Base-by-base conservation (phyloP, 1,284 basidiomycete species). In the Boletus mariae region DNA sequence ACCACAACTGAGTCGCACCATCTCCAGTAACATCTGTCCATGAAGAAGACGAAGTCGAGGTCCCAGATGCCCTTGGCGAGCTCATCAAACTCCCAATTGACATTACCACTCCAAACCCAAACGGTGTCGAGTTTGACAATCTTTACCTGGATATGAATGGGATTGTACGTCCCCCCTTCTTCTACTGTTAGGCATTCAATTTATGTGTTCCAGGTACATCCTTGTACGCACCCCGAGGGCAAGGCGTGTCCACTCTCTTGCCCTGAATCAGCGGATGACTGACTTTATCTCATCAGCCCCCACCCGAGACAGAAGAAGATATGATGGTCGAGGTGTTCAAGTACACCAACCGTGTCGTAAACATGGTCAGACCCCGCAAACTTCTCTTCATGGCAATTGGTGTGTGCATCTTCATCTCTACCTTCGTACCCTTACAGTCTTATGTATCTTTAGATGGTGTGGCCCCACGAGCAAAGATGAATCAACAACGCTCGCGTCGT, bases 281-380 rank as follows among this genome's bases (percentile, higher is more conserved):
- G 31, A 71, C 32, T 56, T 42, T 12, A 34, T 43, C 46, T 26
- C 37, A 31, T 38, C 31, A 92, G 84, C 92, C 93, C 45, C 87
- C 97, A 1, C 97, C 97, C 0, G 92, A 97, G 70, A 98, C 94
- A 2, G 97, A 99, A 70, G 92, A 94, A 68, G 95, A 98, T 54
- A 99, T 99, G 97, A 99, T 99, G 97, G 68, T 92, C 23, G 97
- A 98, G 71, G 83, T 99, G 42, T 98, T 99, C 75, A 84, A 82
- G 49, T 99, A 99, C 75, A 99, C 97, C 0, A 95, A 98, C 68
- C 83, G 97, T 45, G 91, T 99, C 26, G 94, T 99, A 45, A 94
- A 94, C 71, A 98, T 99, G 96, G 75, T 98, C 47, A 80, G 96
- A 53, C 97, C 97, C 0, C 84, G 97, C 51, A 97, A 93, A 71